phyloP scores from a whole-genome alignment of 768 basidiomycete species.

The Xerocomus spinulosus region DNA sequence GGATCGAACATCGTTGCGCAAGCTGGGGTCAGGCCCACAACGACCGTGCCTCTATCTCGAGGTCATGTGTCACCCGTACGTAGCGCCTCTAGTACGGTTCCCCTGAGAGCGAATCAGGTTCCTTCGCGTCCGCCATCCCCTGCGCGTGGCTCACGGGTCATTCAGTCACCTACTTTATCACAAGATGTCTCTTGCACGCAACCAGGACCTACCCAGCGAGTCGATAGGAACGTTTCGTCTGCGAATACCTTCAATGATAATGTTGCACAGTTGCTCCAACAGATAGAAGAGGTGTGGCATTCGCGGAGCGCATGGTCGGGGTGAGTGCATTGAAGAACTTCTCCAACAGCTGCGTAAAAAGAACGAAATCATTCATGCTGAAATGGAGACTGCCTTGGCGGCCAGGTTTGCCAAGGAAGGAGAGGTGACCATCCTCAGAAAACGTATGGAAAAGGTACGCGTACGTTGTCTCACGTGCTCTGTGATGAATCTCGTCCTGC shows the following conservation, averaged over 20 bases:
- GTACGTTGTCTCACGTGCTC: not conserved
- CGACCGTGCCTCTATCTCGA: constrained; percentile 10
- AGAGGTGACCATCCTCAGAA: constrained; percentile 63
- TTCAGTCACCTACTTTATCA: constrained; percentile 16
- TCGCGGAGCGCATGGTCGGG: constrained; percentile 2
- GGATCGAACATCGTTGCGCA: constrained; percentile 8
- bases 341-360: constrained; percentile 45
- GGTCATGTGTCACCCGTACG: constrained; percentile 11
- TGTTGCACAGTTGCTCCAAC: constrained; percentile 25
- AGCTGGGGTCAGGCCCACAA: constrained; percentile 5
- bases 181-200: constrained; percentile 17
- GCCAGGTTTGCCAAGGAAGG: constrained; percentile 59
- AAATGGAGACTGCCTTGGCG: constrained; percentile 45
- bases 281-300: constrained; percentile 46
- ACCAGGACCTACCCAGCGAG: constrained; percentile 9
- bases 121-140: constrained; percentile 14
- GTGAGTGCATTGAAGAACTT: constrained; percentile 6
- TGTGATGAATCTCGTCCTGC: not conserved
- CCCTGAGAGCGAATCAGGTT: constrained; percentile 4
- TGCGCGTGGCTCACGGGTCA: constrained; percentile 8
- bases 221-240: constrained; percentile 3
- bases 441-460: constrained; percentile 63
- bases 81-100: constrained; percentile 8
- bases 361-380: constrained; percentile 43
- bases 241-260: not conserved